Base-by-base conservation (phyloP, 2,329 filamentous ascomycete genomes). In the Aspergillus brunneoviolaceus region DNA sequence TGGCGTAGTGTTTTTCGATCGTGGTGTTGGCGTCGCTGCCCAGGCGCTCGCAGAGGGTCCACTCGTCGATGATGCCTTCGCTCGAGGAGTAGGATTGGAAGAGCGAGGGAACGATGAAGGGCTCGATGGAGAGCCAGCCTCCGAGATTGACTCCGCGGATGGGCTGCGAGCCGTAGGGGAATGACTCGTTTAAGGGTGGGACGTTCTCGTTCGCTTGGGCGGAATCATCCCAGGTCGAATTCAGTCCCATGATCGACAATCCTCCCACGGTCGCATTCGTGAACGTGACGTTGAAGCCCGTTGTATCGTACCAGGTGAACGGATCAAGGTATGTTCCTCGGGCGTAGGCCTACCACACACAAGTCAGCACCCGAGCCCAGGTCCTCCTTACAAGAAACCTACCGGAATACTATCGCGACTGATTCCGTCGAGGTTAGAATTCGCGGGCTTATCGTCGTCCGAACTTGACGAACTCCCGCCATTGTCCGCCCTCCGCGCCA, bases 281-380 rank as follows among this genome's bases (percentile, higher is more conserved):
- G 73, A 96, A 99, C 0, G 95, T 98, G 62, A 94, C 84, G 72
- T 99, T 99, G 80, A 98, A 96, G 70, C 93, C 92, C 0, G 82
- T 84, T 0, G 93, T 97, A 67, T 96, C 89, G 66, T 90, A 89
- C 95, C 95, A 99, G 2, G 89, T 87, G 74, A 92, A 96, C 0
- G 95, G 95, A 71, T 99, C 93, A 21, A 96, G 82, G 63, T 90
- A 88, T 2, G 89, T 91, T 14, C 87, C 91, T 74, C 85, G 87
- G 69, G 86, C 92, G 62, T 82, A 82, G 59, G 79, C 77, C 60
- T 77, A 57, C 47, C 57, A 35, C 12, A 29, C 5, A 29, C 33
- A 35, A 16, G 33, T 35, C 33, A 6, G 31, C 57, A 51, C 71
- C 55, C 68, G 63, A 49, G 55, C 52, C 27, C 47, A 9, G 31